Evolutionary conservation across 768 basidiomycete genomes (phyloP).

Genomic region (Leccinum disarticulatum): DNA sequence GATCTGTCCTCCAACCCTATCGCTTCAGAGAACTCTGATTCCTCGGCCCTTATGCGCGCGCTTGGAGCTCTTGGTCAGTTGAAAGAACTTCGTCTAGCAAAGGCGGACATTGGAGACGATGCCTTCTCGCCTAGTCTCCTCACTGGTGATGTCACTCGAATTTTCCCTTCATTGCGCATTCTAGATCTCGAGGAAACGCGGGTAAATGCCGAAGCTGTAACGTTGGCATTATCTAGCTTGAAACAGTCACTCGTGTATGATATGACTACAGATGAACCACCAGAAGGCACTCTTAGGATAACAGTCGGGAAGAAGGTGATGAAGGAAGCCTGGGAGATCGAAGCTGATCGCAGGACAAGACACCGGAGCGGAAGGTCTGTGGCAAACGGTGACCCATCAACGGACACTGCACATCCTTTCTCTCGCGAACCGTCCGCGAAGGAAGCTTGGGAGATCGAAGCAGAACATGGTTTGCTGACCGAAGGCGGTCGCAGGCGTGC

Average conservation of each 20-base stretch:
- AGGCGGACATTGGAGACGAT: slow-evolving; percentile 59
- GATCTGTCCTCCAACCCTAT: slow-evolving; percentile 72
- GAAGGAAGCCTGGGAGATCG: slow-evolving; percentile 80
- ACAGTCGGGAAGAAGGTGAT: slow-evolving; percentile 69
- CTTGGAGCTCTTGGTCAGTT: slow-evolving; percentile 50
- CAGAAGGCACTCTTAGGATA: slow-evolving; percentile 51
- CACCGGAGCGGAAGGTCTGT: slow-evolving; percentile 37
- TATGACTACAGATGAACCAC: slow-evolving; percentile 51
- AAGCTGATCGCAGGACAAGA: slow-evolving; percentile 57
- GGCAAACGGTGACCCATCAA: slow-evolving; percentile 16
- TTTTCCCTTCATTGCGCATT: slow-evolving; percentile 52
- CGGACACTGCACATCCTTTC: not conserved
- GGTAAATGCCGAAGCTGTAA: slow-evolving; percentile 47
- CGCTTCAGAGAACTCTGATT: slow-evolving; percentile 34
- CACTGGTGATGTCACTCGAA: slow-evolving; percentile 14
- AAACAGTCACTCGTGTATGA: slow-evolving; percentile 56
- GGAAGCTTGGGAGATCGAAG: slow-evolving; percentile 80
- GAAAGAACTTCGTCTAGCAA: slow-evolving; percentile 55
- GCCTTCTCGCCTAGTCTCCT: slow-evolving; percentile 44
- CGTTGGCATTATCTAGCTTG: slow-evolving; percentile 45
- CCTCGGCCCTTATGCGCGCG: slow-evolving; percentile 40
- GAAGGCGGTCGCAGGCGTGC: slow-evolving; percentile 72
- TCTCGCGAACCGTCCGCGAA: slow-evolving; percentile 42
- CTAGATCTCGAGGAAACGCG: slow-evolving; percentile 70
- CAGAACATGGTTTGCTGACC: slow-evolving; percentile 70